Evolutionary conservation across 1,139 yeast species (phyloP).

Genomic region (Sugiyamaella pinicola): DNA sequence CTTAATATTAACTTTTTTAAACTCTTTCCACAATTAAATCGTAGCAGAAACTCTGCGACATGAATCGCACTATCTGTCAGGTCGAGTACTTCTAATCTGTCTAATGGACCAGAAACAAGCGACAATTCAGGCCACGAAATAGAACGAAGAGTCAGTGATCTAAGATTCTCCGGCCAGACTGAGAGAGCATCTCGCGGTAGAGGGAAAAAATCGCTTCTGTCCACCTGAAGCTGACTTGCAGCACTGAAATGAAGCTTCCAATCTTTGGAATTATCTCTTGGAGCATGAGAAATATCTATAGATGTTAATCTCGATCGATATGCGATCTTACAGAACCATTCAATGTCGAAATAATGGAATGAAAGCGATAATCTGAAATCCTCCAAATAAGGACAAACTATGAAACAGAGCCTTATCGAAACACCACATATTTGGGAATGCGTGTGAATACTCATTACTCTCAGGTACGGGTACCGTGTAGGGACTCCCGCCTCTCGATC

Average conservation of each 20-base stretch:
- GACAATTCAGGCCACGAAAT: not conserved
- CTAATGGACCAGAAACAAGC: conserved; percentile 3
- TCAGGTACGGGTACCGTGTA: not conserved
- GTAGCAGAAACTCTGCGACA: not conserved
- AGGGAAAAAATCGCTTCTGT: not conserved
- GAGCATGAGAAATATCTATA: not conserved
- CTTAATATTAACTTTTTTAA: not conserved
- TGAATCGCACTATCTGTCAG: not conserved
- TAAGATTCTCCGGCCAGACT: conserved; percentile 4
- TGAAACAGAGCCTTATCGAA: not conserved
- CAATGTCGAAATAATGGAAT: not conserved
- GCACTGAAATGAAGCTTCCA: not conserved
- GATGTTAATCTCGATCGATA: not conserved
- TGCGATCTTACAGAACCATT: not conserved
- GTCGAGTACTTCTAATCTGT: not conserved
- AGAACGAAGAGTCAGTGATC: not conserved
- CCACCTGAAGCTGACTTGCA: not conserved
- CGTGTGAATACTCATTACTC: not conserved
- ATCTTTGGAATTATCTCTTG: not conserved
- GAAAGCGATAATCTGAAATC: not conserved
- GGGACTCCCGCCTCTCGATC: not conserved
- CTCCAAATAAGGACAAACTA: not conserved
- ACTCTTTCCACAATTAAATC: conserved; percentile 6
- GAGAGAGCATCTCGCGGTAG: not conserved
- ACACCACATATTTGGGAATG: not conserved